A percentile compares a stretch with the other conserved stretches of the same genome.
phyloP scores from a whole-genome alignment of 352 stramenopile species.

The Globisporangium spinosum region DNA sequence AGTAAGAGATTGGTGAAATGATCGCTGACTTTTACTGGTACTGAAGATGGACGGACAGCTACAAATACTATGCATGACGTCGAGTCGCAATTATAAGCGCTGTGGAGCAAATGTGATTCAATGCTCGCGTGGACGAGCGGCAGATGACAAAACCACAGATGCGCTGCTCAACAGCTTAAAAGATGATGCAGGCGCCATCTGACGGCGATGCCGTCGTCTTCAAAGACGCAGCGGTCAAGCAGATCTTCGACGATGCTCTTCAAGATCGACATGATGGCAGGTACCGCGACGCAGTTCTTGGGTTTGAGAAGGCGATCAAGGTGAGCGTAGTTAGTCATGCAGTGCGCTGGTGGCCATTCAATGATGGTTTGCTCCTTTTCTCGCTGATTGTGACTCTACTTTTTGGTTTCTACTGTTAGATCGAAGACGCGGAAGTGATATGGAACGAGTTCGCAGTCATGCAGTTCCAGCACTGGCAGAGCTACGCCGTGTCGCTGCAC shows the following conservation, averaged over 20 bases:
- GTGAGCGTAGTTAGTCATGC: conserved; percentile 16
- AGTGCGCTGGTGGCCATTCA: background rate
- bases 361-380: background rate
- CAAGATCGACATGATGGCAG: conserved; percentile 31
- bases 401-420: conserved; percentile 21
- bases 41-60: background rate
- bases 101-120: background rate
- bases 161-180: background rate
- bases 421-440: conserved; percentile 50
- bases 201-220: conserved; percentile 4
- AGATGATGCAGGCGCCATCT: conserved; percentile 2
- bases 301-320: conserved; percentile 44
- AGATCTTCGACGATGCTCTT: conserved; percentile 28
- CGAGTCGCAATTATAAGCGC: background rate
- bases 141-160: background rate
- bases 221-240: conserved; percentile 28
- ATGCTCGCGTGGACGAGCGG: background rate
- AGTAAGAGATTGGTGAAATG: background rate
- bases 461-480: conserved; percentile 61
- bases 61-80: background rate
- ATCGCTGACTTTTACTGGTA: background rate
- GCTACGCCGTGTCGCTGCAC: conserved; percentile 34
- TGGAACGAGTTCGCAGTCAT: conserved; percentile 59
- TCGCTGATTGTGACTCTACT: background rate
- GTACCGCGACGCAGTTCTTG: conserved; percentile 35